Conservation (phyloP, 2,329 filamentous ascomycete species). For the Seiridium unicorne region DNA sequence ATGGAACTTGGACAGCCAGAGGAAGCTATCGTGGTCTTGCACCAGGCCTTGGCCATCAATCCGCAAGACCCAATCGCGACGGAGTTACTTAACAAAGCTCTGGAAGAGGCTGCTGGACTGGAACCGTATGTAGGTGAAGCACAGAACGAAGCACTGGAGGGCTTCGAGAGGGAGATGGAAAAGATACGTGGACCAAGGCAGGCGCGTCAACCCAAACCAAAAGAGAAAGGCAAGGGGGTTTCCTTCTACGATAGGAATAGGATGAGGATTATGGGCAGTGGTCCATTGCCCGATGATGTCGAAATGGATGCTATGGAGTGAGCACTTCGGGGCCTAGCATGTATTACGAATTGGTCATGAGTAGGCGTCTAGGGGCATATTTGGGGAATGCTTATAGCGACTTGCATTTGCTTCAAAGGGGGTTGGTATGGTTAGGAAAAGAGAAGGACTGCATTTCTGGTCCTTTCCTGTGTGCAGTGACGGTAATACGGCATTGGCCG, state of each 20-base stretch:
- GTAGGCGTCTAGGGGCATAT: slow-evolving; percentile 3
- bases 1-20: slow-evolving; percentile 73
- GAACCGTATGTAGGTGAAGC: slow-evolving; percentile 22
- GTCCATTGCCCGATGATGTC: slow-evolving; percentile 7
- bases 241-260: slow-evolving; percentile 1
- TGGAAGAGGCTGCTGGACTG: slow-evolving; percentile 57
- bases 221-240: slow-evolving; percentile 4
- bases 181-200: slow-evolving; percentile 3
- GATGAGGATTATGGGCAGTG: slow-evolving; percentile 9
- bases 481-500: too few relatives aligned
- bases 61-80: slow-evolving; percentile 81
- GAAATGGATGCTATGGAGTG: slow-evolving; percentile 10
- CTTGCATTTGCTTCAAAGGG: not conserved
- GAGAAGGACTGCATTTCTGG: too few relatives aligned
- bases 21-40: slow-evolving; percentile 78
- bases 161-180: slow-evolving; percentile 8
- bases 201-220: not conserved
- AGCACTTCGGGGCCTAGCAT: not conserved
- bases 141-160: slow-evolving; percentile 8
- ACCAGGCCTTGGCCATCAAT: slow-evolving; percentile 77
- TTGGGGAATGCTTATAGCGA: not conserved
- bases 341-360: not conserved
- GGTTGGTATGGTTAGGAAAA: not conserved
- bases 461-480: too few relatives aligned
- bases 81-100: slow-evolving; percentile 71